These are phyloP conservation scores for Jaminaea rosea DNA, from an alignment of 1,284 basidiomycete species.

Conservation along the genomic window DNA sequence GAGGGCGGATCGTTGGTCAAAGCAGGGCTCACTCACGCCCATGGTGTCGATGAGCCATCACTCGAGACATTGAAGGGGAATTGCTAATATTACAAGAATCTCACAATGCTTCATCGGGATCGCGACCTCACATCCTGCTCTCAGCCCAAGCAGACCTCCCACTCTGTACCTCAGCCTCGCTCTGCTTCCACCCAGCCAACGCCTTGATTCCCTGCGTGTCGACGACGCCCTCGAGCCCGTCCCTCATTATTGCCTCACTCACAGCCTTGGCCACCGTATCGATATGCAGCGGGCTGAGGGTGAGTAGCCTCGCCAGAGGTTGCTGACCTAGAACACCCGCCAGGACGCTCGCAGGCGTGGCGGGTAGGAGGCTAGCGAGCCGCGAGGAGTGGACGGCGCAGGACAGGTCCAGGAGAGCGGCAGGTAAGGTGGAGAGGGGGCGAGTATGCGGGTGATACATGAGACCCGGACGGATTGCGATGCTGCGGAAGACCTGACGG, in stretches of 20 bases:
- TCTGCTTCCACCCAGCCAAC: conserved; percentile 31
- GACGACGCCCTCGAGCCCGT: conserved; percentile 23
- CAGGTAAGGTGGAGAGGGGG: conserved; percentile 75
- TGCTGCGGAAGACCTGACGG: conserved; percentile 10
- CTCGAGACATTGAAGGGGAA: too few relatives aligned
- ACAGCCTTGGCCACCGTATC: conserved; percentile 87
- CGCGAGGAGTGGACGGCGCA: conserved; percentile 22
- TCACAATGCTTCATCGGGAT: too few relatives aligned
- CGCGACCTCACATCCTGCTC: too few relatives aligned
- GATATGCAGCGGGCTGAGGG: conserved; percentile 81
- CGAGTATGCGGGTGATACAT: conserved; percentile 91
- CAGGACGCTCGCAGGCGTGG: conserved; percentile 49
- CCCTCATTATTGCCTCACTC: conserved; percentile 52
- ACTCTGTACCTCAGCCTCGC: too few relatives aligned
- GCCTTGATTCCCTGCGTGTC: conserved; percentile 22
- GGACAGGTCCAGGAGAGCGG: conserved; percentile 67
- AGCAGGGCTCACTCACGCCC: too few relatives aligned
- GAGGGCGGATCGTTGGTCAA: too few relatives aligned
- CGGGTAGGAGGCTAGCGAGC: conserved; percentile 48
- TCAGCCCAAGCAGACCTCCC: too few relatives aligned
- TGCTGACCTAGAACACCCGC: conserved; percentile 9
- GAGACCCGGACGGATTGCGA: conserved; percentile 56
- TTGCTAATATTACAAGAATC: too few relatives aligned
- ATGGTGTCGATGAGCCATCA: too few relatives aligned
- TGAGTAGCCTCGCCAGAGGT: conserved; percentile 66